Conservation (phyloP, 495 filamentous ascomycete genomes). For the Penicillium angulare region DNA sequence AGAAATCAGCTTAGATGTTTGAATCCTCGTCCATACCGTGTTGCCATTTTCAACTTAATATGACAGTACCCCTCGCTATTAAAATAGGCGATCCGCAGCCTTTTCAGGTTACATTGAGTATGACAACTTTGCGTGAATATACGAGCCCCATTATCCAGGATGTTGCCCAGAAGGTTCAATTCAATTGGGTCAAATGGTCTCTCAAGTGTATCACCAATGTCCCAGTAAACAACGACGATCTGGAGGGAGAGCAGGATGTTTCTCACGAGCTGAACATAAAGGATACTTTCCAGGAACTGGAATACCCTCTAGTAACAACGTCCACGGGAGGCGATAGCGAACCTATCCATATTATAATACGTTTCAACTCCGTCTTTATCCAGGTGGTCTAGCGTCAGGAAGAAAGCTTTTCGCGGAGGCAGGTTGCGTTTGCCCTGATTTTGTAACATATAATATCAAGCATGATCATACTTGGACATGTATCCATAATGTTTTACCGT, state of each 20-base stretch:
- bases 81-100: background rate
- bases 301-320: background rate
- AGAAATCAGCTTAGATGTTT: constrained; percentile 11
- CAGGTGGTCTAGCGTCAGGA: background rate
- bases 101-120: background rate
- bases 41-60: background rate
- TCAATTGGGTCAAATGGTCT: background rate
- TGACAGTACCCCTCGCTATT: background rate
- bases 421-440: background rate
- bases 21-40: constrained; percentile 14
- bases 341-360: background rate
- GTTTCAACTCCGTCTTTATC: background rate
- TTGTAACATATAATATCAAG: background rate
- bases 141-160: background rate
- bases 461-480: background rate
- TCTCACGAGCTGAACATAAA: background rate
- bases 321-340: background rate
- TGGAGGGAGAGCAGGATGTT: background rate
- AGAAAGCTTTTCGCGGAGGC: background rate
- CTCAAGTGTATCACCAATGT: background rate
- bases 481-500: background rate
- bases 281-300: background rate
- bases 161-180: background rate
- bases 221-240: no score
- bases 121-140: background rate